Conservation (phyloP, 73 alveolate genomes). For the Paramecium caudatum region DNA sequence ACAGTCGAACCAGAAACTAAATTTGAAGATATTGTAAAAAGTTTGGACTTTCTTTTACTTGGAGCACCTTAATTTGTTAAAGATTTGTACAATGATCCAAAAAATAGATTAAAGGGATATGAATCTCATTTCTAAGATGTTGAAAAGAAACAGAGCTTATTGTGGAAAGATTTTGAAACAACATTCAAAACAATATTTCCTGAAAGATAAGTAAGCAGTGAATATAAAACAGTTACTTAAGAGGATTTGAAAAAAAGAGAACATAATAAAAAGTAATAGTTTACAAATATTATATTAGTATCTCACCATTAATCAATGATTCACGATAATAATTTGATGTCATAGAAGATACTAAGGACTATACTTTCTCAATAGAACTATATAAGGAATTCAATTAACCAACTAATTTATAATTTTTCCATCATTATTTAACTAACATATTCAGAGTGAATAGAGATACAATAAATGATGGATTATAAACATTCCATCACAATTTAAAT, state of each 20-base stretch:
- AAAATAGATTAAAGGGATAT: background rate
- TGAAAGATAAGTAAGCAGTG: background rate
- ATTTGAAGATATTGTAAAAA: background rate
- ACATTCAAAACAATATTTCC: background rate
- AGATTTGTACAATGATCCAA: background rate
- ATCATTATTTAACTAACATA: conserved; percentile 5
- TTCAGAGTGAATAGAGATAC: conserved; percentile 29
- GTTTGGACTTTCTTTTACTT: background rate
- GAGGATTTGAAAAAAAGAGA: background rate
- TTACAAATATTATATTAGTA: background rate
- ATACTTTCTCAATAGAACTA: background rate
- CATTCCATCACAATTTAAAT: background rate
- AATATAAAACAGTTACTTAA: background rate
- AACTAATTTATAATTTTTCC: conserved; percentile 27
- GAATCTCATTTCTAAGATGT: conserved; percentile 17
- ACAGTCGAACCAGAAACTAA: background rate
- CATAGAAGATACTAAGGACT: background rate
- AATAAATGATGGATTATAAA: conserved; percentile 28
- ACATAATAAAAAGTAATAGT: conserved; percentile 25
- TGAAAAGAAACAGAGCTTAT: background rate
- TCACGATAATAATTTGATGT: too few species aligned
- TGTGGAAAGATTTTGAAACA: conserved; percentile 13
- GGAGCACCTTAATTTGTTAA: conserved; percentile 20
- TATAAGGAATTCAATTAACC: conserved; percentile 5
- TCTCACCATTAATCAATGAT: background rate